Evolutionary conservation across 371 early-diverging fungal species (phyloP), one percentile per base, ranked within the genome.

Genomic region (Lichtheimia ramosa): DNA sequence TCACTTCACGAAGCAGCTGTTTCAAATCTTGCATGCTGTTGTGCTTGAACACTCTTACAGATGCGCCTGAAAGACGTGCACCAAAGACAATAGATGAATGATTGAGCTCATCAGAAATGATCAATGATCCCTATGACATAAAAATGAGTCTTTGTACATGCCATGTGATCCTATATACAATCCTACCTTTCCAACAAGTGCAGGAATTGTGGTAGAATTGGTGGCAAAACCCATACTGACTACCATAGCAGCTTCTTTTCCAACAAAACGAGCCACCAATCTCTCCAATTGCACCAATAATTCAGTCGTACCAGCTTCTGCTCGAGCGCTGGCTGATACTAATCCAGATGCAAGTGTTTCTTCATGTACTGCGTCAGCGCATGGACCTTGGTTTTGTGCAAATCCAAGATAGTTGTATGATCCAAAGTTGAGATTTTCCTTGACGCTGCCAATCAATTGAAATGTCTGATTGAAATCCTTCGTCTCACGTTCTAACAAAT

Each of bases 381-480:
- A 97, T 6, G 92, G 89, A 2, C 97, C 97, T 20, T 89, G 71
- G 62, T 83, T 88, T 68, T 93, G 92, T 28, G 97, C 96, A 81
- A 99, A 99, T 1, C 99, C 99, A 40, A 99, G 88, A 71, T 99
- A 99, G 74, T 99, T 99, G 85, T 99, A 99, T 6, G 98, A 97
- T 12, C 96, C 93, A 68, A 99, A 80, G 71, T 99, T 99, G 62
- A 99, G 86, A n/a, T 86, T 85, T 66, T 90, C 87, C 39, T 77
- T 87, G 41, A 76, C 84, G 21, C 76, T 86, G 43, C 99, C 99
- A 27, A 97, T 97, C 61, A 94, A 71, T 28, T 75, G 68, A 48
- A 15, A 43, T 34, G 95, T 87, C 42, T 81, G 78, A 79, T 97
- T 96, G 62, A 86, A 90, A 70, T 99, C 95, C 23, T 75, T 70